Conservation (phyloP, 1,284 basidiomycete species). For the Peniophora sp. region DNA sequence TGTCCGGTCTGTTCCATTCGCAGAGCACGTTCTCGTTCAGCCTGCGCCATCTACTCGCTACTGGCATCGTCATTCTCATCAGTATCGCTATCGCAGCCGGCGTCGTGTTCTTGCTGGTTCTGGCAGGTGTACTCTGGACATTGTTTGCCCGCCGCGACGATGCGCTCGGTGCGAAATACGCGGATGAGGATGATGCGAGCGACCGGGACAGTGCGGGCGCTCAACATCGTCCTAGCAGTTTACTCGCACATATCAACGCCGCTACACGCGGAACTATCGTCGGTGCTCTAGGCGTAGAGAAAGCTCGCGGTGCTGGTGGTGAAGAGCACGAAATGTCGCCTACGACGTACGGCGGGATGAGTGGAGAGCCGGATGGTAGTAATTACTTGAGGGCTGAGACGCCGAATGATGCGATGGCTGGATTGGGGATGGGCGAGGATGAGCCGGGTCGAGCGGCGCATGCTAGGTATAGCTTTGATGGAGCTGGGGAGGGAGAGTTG, state of each 20-base stretch:
- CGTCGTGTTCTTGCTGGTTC: constrained; percentile 85
- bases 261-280: constrained; percentile 75
- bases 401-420: constrained; percentile 64
- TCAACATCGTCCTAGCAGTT: constrained; percentile 68
- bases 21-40: constrained; percentile 69
- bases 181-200: constrained; percentile 54
- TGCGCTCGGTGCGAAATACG: constrained; percentile 43
- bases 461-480: constrained; percentile 76
- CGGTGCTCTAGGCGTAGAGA: constrained; percentile 42
- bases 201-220: constrained; percentile 72
- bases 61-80: constrained; percentile 92
- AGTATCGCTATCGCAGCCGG: constrained; percentile 96
- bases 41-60: constrained; percentile 72
- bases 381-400: constrained; percentile 72
- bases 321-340: constrained; percentile 4
- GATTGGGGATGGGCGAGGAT: constrained; percentile 38
- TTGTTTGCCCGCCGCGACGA: constrained; percentile 76
- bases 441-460: constrained; percentile 66
- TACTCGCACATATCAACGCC: constrained; percentile 83
- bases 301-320: constrained; percentile 33
- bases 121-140: constrained; percentile 86
- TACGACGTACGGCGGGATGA: constrained; percentile 23
- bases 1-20: constrained; percentile 80
- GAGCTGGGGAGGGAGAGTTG: constrained; percentile 69
- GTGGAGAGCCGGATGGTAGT: constrained; percentile 58